Percentiles rank a stretch among this genome's conserved stretches.
phyloP scores from a whole-genome alignment of 2,329 filamentous ascomycete species.

The Verticillium klebahnii region DNA sequence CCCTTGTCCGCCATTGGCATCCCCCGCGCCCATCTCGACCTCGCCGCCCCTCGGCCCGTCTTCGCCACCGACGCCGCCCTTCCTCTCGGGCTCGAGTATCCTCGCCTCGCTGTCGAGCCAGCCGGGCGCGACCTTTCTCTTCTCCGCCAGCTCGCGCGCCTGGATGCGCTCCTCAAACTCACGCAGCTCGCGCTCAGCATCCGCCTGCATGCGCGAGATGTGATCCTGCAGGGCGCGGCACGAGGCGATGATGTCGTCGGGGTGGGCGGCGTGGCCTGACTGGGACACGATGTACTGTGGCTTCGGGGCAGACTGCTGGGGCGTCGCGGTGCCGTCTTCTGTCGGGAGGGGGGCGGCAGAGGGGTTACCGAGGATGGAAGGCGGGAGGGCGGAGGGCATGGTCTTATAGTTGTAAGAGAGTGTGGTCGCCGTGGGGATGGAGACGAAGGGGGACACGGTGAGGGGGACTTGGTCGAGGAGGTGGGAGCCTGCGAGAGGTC shows the following conservation, averaged over 20 bases:
- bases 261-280: slow-evolving; percentile 78
- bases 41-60: slow-evolving; percentile 16
- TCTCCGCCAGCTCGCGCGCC: slow-evolving; percentile 70
- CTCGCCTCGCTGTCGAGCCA: slow-evolving; percentile 73
- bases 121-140: slow-evolving; percentile 72
- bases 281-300: slow-evolving; percentile 71
- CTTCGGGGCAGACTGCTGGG: slow-evolving; percentile 27
- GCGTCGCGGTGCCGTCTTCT: slow-evolving; percentile 18
- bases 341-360: slow-evolving; percentile 29
- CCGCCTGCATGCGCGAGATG: slow-evolving; percentile 62
- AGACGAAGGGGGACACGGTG: slow-evolving; percentile 90
- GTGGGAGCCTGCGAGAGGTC: slow-evolving; percentile 60
- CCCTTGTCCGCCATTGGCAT: slow-evolving; percentile 11
- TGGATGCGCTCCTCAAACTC: slow-evolving; percentile 65
- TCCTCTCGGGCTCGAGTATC: slow-evolving; percentile 63
- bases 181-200: slow-evolving; percentile 62
- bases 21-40: slow-evolving; percentile 12
- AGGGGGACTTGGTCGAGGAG: slow-evolving; percentile 89
- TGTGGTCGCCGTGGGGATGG: slow-evolving; percentile 82
- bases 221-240: slow-evolving; percentile 76
- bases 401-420: slow-evolving; percentile 94
- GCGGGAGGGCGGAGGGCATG: slow-evolving; percentile 81
- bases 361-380: slow-evolving; percentile 55
- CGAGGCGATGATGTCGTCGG: slow-evolving; percentile 77
- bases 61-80: slow-evolving; percentile 16